Evolutionary conservation across 306 rosid genomes (phyloP), one percentile per base, ranked within the genome.

Genomic region (Quercus parvula): DNA sequence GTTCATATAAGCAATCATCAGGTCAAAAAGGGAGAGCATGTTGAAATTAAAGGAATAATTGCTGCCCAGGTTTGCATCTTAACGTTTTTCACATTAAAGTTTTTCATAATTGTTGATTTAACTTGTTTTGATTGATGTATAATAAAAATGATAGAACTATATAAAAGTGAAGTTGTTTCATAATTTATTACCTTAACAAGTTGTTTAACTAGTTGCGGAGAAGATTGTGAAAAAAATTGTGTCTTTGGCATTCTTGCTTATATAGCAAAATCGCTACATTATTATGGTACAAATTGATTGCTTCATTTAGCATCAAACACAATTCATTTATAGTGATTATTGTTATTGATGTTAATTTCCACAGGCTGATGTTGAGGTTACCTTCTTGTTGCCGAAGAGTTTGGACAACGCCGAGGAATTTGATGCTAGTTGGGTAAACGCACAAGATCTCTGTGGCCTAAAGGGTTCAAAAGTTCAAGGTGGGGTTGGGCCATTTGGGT

Each of bases 401-500:
- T 86, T 92, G 84, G 84, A 86, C n/a, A 89, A 89, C 12, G 97
- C 97, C 5, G 97, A 95, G 77, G 19, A 57, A 35, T 95, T 92
- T 84, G 91, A 95, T 83, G 85, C 90, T 1, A 86, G 69, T 19
- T 95, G 98, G 99, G 84, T 62, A 22, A 86, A 85, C 4, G 88
- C 99, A 6, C 82, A 91, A 56, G 86, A 77, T 19, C 61, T 89
- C 0, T 95, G 98, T 76, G 88, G 71, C 13, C 61, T 31, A 58
- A 90, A 84, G 80, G 99, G 94, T 17, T 90, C 94, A 55, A 79
- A 75, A 19, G 56, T 69, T 75, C 66, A 71, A 83, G 96, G 96
- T 49, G 94, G 97, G 19, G 46, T 95, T 81, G 99, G 99, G 7
- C 98, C 98, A 12, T 95, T 95, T 84, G 99, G 99, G 56, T 83